Base-by-base conservation (phyloP, 1,139 yeast genomes). In the Suhomyces wounanorum region DNA sequence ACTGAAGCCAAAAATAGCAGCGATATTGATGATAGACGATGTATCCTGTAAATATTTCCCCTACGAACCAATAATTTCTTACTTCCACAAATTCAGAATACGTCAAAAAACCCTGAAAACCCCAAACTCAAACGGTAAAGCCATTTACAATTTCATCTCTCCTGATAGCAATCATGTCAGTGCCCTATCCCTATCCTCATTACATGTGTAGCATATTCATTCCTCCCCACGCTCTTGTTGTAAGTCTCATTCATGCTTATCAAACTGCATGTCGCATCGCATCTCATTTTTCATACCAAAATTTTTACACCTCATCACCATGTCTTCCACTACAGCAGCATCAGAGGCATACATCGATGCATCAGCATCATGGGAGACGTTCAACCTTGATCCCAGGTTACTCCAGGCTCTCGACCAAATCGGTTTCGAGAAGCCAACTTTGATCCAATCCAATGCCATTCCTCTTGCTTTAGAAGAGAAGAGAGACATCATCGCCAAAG, bases 391-490 rank as follows among this genome's bases (percentile, higher is more conserved):
- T 67, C 79, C 96, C 31, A 78, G 99, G 56, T 75, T 94, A 46
- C 67, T 82, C 46, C 97, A 94, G 65, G 97, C 97, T 11, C 79
- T 94, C 49, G 88, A 86, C 59, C 84, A 84, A 59, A 73, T 91
- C 52, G 96, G 96, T 4, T 91, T 85, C 70, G 82, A 79, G 52
- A 84, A 85, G 62, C 98, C 98, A 10, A 95, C 98, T 1, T 78
- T 89, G 52, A 87, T 94, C 49, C 99, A 94, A 72, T 83, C 95
- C 8, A 86, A 85, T 67, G 90, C 96, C n/a, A 89, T 94, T 53
- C 97, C 96, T 31, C 73, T 94, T 50, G 97, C 98, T 1, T 70
- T 94, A 49, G 89, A 89, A 59, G 95, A 89, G 59, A 87, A 85
- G 62, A 83, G 91, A 69, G 96, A 90, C 65, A 85, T 90, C 56